These are phyloP conservation scores for Lasiodiplodia sp. DNA, from an alignment of 2,329 filamentous ascomycete genomes.

Conservation along the genomic window DNA sequence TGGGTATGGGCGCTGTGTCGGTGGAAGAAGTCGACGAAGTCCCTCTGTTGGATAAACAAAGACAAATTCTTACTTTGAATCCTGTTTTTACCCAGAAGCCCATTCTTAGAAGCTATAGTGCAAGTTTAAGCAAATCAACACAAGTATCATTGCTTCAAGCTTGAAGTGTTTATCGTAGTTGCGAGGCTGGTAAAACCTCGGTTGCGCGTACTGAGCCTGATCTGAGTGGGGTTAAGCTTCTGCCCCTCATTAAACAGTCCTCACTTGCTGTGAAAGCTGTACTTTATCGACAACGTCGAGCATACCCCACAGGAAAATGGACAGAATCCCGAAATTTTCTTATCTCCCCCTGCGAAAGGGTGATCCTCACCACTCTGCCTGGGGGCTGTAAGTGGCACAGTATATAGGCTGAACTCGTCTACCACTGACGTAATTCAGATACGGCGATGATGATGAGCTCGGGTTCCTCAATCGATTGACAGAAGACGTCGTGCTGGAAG, in stretches of 20 bases:
- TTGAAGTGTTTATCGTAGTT: not conserved
- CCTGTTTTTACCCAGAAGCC: not conserved
- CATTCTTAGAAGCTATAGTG: not conserved
- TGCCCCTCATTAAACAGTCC: not conserved
- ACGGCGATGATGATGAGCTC: slow-evolving; percentile 64
- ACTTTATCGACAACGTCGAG: not conserved
- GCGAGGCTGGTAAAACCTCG: not conserved
- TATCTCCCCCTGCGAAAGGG: slow-evolving; percentile 56
- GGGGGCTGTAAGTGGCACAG: slow-evolving; percentile 39
- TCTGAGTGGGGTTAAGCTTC: slow-evolving; percentile 5
- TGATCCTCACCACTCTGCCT: slow-evolving; percentile 55
- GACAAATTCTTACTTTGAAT: not conserved
- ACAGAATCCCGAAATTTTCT: slow-evolving; percentile 55
- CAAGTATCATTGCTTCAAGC: not conserved
- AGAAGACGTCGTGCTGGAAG: slow-evolving; percentile 59
- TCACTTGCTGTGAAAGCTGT: not conserved
- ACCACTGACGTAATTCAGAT: slow-evolving; percentile 46
- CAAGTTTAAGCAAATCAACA: not conserved
- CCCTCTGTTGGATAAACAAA: not conserved
- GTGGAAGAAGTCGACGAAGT: not conserved
- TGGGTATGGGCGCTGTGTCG: not conserved
- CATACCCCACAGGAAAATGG: slow-evolving; percentile 5
- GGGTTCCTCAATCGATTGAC: slow-evolving; percentile 69
- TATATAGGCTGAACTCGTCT: not conserved
- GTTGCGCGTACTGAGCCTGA: not conserved